phyloP scores from a whole-genome alignment of 371 early-diverging fungal genomes.

The Lichtheimia ornata region DNA sequence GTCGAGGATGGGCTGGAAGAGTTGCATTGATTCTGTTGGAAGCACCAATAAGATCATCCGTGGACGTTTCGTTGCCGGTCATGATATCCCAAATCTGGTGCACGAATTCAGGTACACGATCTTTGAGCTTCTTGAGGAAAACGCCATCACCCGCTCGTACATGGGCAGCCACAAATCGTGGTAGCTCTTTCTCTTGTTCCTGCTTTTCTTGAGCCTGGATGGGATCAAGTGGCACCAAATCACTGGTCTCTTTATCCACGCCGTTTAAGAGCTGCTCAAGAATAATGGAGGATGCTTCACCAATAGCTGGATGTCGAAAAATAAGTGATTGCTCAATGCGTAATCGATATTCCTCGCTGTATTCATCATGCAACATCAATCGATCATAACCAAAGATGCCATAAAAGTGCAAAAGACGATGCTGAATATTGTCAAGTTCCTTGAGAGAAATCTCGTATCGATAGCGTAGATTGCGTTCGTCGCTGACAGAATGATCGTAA shows the following conservation, averaged over 20 bases:
- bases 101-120: conserved; percentile 30
- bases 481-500: conserved; percentile 9
- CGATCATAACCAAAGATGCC: conserved; percentile 34
- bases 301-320: conserved; percentile 24
- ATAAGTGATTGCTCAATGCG: conserved; percentile 28
- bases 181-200: conserved; percentile 13
- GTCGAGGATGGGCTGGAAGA: not conserved
- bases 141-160: conserved; percentile 39
- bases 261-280: conserved; percentile 24
- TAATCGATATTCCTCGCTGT: conserved; percentile 23
- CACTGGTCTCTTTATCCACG: conserved; percentile 11
- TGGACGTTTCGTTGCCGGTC: conserved; percentile 28
- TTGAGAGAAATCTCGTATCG: conserved; percentile 23
- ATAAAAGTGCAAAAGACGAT: conserved; percentile 30
- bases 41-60: conserved; percentile 25
- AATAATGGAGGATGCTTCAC: conserved; percentile 24
- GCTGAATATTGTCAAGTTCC: conserved; percentile 15
- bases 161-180: conserved; percentile 39
- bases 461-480: conserved; percentile 22
- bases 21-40: conserved; percentile 16
- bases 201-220: conserved; percentile 20
- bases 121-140: conserved; percentile 23
- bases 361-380: conserved; percentile 10
- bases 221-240: conserved; percentile 25
- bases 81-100: conserved; percentile 34